phyloP scores from a whole-genome alignment of 257 asterid genomes.

The Solanum ossicruentum region DNA sequence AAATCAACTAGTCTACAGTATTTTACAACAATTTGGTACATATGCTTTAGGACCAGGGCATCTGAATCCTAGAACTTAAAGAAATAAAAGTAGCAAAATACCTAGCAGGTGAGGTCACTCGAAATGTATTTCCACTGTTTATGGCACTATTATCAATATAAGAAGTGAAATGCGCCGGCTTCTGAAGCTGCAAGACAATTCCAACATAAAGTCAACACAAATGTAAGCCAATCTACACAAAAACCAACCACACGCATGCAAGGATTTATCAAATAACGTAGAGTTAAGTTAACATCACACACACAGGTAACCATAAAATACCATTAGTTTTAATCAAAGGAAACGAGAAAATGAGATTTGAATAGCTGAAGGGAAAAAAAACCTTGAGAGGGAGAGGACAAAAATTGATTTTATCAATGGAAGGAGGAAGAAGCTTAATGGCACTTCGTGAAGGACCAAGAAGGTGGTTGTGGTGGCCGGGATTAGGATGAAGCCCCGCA shows the following conservation, averaged over 20 bases:
- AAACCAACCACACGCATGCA: not conserved
- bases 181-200: constrained; percentile 8
- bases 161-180: constrained; percentile 17
- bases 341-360: not conserved
- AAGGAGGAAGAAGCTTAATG: constrained; percentile 3
- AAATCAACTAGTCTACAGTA: not conserved
- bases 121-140: constrained; percentile 18
- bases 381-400: constrained; percentile 19
- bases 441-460: constrained; percentile 1
- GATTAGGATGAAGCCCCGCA: constrained; percentile 15
- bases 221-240: not conserved
- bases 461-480: constrained; percentile 2
- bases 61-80: not conserved
- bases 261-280: not conserved
- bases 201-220: not conserved
- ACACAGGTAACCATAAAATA: not conserved
- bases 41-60: not conserved
- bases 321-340: not conserved
- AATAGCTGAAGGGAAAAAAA: not conserved
- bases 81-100: not conserved
- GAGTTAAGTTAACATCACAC: not conserved
- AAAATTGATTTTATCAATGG: not conserved
- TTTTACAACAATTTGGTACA: not conserved
- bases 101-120: constrained; percentile 57
- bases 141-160: constrained; percentile 6